Percentiles rank a stretch among this genome's conserved stretches.
Evolutionary conservation across 1,284 basidiomycete species (phyloP).

Genomic region (Fomitopsis pinicola): DNA sequence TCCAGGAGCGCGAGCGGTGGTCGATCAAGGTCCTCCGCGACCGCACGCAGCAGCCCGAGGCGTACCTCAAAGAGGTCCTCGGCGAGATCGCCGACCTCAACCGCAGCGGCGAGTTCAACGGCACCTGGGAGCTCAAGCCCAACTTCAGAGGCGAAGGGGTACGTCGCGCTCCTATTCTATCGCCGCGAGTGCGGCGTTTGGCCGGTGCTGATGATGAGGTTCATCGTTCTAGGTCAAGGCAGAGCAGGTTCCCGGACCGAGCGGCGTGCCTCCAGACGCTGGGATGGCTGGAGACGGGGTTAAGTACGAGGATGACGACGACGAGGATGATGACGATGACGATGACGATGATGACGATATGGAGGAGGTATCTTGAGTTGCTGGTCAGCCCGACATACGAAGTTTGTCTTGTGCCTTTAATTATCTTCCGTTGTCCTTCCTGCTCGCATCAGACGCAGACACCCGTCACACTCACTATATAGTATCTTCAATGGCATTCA

Average conservation of each 20-base stretch:
- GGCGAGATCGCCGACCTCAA: conserved; percentile 79
- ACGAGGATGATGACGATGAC: conserved; percentile 35
- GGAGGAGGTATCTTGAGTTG: conserved; percentile 37
- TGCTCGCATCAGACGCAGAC: not conserved
- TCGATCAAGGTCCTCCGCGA: conserved; percentile 76
- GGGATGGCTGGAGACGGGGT: conserved; percentile 35
- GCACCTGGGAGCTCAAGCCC: conserved; percentile 65
- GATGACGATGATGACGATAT: conserved; percentile 45
- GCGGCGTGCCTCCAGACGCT: conserved; percentile 4
- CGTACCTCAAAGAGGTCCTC: conserved; percentile 86
- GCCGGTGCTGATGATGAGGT: not conserved
- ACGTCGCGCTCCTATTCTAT: conserved; percentile 19
- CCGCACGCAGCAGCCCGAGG: conserved; percentile 87
- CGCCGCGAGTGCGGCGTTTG: not conserved
- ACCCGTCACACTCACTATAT: not conserved
- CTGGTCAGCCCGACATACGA: not conserved
- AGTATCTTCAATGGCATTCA: not conserved
- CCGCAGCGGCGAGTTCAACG: conserved; percentile 73
- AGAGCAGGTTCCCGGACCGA: conserved; percentile 46
- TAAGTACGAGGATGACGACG: conserved; percentile 34
- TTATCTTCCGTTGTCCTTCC: not conserved
- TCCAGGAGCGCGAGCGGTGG: conserved; percentile 82
- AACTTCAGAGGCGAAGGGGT: conserved; percentile 61
- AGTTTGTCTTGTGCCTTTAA: conserved; percentile 1
- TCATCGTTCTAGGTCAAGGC: conserved; percentile 42